Base-by-base conservation (phyloP, 2,329 filamentous ascomycete genomes). In the Phaeosphaeriaceae sp. region DNA sequence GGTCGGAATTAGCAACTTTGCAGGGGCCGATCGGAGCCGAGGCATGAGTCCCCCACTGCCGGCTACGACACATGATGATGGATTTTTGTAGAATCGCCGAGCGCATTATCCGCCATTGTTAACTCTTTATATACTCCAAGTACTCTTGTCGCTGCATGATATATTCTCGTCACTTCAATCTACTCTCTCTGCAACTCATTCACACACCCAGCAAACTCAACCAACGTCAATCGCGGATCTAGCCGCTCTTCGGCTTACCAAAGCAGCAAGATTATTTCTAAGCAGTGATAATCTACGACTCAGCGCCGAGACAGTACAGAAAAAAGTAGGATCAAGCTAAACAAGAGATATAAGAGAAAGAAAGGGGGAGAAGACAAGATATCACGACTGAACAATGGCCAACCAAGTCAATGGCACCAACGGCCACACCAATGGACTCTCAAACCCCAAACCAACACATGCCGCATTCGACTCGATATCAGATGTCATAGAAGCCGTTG, bases 381-480 rank as follows among this genome's bases (percentile, higher is more conserved):
- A 26, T 13, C n/a, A 23, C 9, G 2, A 17, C 33, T 6, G 32
- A n/a, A 9, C 32, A 13, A 35, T 42, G 45, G n/a, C 29, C 23
- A 35, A 26, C 33, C 18, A 21, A 47, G 40, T 50, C 47, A 64
- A 61, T 18, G 60, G 57, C 41, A 48, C 53, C 29, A 57, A 61
- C 44, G 50, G 59, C 28, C 55, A 57, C 36, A 46, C 42, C 38
- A 58, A 54, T 26, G 54, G 51, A 38, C 51, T 60, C 36, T 34
- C 54, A 5, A 62, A 61, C 49, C 51, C 63, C 37, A 59, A 67
- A 51, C 65, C 70, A 34, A 52, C 68, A 59, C 66, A 72, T 48
- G 60, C 70, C 13, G 69, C 68, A n/a, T 79, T 79, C 63, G 74
- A 77, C 68, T 75, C 72, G 47, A 78, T 79, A 64, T 71, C 75